Base-by-base conservation (phyloP, 2,329 filamentous ascomycete species). In the Penicillium thymicola region DNA sequence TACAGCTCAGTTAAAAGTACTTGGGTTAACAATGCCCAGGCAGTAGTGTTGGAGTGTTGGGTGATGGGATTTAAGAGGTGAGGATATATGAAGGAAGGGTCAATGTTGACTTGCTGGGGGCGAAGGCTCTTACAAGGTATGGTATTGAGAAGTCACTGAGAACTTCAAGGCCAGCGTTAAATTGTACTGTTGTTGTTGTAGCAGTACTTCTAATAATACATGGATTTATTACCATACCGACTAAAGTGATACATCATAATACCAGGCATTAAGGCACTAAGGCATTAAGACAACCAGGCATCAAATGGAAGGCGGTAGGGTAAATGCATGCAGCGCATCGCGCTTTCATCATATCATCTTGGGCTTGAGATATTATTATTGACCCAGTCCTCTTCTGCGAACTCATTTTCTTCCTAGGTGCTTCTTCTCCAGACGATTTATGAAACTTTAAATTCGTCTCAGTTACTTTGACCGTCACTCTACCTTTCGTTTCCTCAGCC, bases 261-360 rank as follows among this genome's bases (percentile, higher is more conserved):
- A 58, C 51, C 54, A 59, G 54, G 41, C 43, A 56, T 14, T 6
- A 59, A 67, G 65, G 62, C 58, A 63, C 5, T 23, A 54, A 67
- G 65, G 64, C 59, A 63, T 10, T 32, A 55, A 67, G 65, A 62
- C 60, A 63, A 11, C 32, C 49, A 62, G 48, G 48, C 28, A 51
- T 16, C 2, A 1, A 32, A 36, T 8, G 2, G 21, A 51, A 67
- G 46, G 46, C 48, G 23, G 37, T 54, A 38, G 13, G 46, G 44
- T 47, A 50, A 49, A 58, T 59, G 59, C 54, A 55, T 59, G 51
- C 44, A 54, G 59, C 59, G 59, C 59, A 57, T 61, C 56, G 60
- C 60, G 60, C 59, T 61, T 61, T 61, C 55, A 59, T 50, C 51
- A 51, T 45, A 55, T 55, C 59, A 41, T 60, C 52, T 49, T 51